phyloP scores from a whole-genome alignment of 1,139 yeast species.

The Trichomonascaceae sp. region DNA sequence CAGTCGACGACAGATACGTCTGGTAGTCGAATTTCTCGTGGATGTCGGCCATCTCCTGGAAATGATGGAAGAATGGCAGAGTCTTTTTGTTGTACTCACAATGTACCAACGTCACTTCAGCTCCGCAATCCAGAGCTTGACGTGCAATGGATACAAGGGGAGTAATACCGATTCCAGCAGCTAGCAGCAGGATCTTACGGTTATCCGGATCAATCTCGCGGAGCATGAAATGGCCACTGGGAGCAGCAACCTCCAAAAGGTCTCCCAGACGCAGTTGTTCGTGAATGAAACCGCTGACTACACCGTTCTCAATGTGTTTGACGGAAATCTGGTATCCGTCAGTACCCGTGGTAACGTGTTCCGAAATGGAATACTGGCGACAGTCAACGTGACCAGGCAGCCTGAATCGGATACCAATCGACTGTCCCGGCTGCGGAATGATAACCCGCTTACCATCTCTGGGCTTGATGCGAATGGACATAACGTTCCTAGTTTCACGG shows the following conservation, averaged over 20 bases:
- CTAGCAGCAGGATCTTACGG: slow-evolving; percentile 30
- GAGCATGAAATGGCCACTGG: slow-evolving; percentile 42
- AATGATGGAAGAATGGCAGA: slow-evolving; percentile 13
- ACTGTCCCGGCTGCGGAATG: slow-evolving; percentile 44
- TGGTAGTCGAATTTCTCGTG: slow-evolving; percentile 10
- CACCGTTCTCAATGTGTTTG: slow-evolving; percentile 34
- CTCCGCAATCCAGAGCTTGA: slow-evolving; percentile 16
- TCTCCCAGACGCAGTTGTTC: slow-evolving; percentile 38
- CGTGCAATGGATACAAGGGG: slow-evolving; percentile 44
- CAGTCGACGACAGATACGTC: slow-evolving; percentile 11
- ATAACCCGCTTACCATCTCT: slow-evolving; percentile 29
- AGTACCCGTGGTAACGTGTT: slow-evolving; percentile 11
- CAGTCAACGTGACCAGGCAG: slow-evolving; percentile 20
- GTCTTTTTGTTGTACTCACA: slow-evolving; percentile 12
- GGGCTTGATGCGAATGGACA: slow-evolving; percentile 41
- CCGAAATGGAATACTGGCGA: slow-evolving; percentile 43
- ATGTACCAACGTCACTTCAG: slow-evolving; percentile 13
- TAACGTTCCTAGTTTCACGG: slow-evolving; percentile 36
- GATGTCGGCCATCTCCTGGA: slow-evolving; percentile 8
- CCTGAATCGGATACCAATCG: slow-evolving; percentile 39
- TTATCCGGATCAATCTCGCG: slow-evolving; percentile 18
- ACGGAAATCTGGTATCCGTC: slow-evolving; percentile 41
- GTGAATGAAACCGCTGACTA: slow-evolving; percentile 43
- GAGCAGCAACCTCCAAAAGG: slow-evolving; percentile 39
- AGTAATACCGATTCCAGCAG: slow-evolving; percentile 61